These are phyloP conservation scores for Ophiostoma tasmaniense DNA, from an alignment of 2,329 filamentous ascomycete species.

Conservation along the genomic window DNA sequence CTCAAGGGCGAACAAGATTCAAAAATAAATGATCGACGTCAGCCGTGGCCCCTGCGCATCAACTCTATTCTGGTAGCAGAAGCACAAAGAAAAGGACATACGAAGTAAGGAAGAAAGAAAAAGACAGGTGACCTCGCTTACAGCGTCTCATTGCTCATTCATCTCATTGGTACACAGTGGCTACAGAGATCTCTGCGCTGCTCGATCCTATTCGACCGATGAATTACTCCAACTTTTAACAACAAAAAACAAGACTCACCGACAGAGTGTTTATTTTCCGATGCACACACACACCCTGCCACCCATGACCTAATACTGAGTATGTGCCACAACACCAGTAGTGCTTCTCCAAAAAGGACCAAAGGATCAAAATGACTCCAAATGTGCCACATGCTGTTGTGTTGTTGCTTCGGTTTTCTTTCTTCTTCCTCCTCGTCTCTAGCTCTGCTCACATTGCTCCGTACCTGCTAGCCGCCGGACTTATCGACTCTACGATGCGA, in stretches of 20 bases:
- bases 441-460: neutral
- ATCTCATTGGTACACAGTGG: no score
- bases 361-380: no score
- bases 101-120: neutral
- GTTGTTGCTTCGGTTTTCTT: no score
- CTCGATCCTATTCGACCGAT: no score
- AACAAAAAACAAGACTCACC: neutral
- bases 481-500: neutral
- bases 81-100: neutral
- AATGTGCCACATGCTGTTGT: neutral
- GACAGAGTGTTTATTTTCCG: neutral
- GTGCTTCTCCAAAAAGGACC: neutral
- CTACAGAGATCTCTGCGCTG: no score
- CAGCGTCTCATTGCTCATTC: neutral
- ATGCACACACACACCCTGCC: neutral
- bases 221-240: no score
- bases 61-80: neutral
- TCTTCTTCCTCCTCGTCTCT: no score
- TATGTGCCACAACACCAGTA: no score
- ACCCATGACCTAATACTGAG: neutral
- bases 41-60: neutral
- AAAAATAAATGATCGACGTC: constrained; percentile 1
- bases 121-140: neutral
- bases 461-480: neutral
- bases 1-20: neutral